Conservation (phyloP, 768 basidiomycete species). For the Royoungia palumana region DNA sequence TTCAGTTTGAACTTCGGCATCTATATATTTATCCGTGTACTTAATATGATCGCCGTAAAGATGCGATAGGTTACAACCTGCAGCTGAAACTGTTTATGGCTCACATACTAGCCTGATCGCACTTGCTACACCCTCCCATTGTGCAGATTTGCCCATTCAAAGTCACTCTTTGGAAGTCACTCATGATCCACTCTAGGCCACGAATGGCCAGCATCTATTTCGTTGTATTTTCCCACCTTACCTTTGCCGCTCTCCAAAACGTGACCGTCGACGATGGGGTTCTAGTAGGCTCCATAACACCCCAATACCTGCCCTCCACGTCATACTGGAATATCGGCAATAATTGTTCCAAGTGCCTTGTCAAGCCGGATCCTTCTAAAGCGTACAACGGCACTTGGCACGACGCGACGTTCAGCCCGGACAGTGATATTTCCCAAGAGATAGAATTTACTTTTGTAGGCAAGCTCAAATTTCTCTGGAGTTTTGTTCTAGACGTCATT, state of each 20-base stretch:
- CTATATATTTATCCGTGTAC: too few species aligned
- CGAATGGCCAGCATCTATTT: background rate
- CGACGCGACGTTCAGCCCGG: slow-evolving; percentile 1
- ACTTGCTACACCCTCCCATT: too few species aligned
- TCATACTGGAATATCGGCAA: slow-evolving; percentile 7
- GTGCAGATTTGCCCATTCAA: too few species aligned
- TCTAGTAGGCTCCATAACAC: slow-evolving; percentile 3
- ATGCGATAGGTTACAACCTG: too few species aligned
- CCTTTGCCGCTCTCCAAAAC: slow-evolving; percentile 9
- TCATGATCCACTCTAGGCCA: too few species aligned
- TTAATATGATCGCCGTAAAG: too few species aligned
- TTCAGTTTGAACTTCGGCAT: too few species aligned
- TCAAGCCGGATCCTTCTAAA: background rate
- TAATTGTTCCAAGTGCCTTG: slow-evolving; percentile 1
- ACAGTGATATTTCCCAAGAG: background rate
- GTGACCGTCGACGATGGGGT: slow-evolving; percentile 16
- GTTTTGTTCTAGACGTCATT: background rate
- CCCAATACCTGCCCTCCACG: slow-evolving; percentile 7
- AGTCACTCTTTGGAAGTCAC: background rate
- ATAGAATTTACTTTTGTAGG: slow-evolving; percentile 14
- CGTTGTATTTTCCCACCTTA: background rate
- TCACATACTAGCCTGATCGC: too few species aligned
- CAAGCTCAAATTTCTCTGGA: background rate
- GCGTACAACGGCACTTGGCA: slow-evolving; percentile 20
- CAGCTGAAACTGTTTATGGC: too few species aligned